Conservation (phyloP, 495 filamentous ascomycete species). For the Aspergillus haitiensis region DNA sequence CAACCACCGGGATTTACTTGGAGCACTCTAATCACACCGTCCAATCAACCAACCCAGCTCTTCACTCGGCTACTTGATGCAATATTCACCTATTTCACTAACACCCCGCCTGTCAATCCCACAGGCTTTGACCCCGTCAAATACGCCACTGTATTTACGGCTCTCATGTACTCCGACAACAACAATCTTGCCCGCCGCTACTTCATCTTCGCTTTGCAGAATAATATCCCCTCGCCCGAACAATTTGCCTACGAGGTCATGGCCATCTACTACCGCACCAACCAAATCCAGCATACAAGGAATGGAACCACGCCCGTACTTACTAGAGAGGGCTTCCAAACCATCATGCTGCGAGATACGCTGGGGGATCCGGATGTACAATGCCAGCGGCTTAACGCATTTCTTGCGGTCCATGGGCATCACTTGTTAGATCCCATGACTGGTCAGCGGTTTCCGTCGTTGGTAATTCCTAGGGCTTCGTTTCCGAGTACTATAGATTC, state of each 20-base stretch:
- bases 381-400: background rate
- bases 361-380: constrained; percentile 1
- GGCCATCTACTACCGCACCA: constrained; percentile 2
- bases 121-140: no score
- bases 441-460: background rate
- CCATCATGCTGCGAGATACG: background rate
- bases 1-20: background rate
- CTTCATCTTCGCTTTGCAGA: background rate
- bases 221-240: background rate
- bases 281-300: background rate
- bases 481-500: background rate
- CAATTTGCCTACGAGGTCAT: background rate
- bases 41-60: background rate
- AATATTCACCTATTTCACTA: no score
- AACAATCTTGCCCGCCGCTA: background rate
- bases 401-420: background rate
- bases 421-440: constrained; percentile 2
- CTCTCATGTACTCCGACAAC: background rate
- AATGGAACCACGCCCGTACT: background rate
- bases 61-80: no score
- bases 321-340: background rate
- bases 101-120: no score
- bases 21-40: background rate
- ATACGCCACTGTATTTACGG: background rate
- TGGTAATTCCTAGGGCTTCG: background rate